Conservation (phyloP, 345 rosid species). For the Pugionium dolabratum region DNA sequence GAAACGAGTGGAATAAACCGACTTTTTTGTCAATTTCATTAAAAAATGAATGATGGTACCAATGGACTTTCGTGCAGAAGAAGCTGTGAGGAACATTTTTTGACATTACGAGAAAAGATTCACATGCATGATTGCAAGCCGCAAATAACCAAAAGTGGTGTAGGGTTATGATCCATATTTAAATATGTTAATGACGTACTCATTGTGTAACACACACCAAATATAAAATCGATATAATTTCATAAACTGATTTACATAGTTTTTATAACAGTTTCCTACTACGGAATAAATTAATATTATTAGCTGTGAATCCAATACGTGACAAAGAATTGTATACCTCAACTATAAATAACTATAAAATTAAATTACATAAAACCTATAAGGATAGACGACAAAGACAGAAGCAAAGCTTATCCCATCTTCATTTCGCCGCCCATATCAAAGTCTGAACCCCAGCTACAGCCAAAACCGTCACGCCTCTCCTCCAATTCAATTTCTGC, state of each 20-base stretch:
- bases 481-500: constrained; percentile 48
- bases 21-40: constrained; percentile 25
- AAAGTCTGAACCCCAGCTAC: constrained; percentile 32
- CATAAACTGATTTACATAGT: neutral
- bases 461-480: constrained; percentile 37
- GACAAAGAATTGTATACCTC: constrained; percentile 40
- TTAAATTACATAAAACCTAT: neutral
- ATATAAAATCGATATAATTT: neutral
- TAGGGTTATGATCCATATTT: constrained; percentile 25
- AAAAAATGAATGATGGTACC: constrained; percentile 39
- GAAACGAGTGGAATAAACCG: constrained; percentile 21
- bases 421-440: constrained; percentile 21
- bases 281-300: constrained; percentile 12
- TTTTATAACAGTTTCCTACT: neutral
- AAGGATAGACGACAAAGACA: constrained; percentile 31
- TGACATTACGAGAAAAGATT: constrained; percentile 36
- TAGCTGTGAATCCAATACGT: constrained; percentile 8
- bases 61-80: constrained; percentile 52
- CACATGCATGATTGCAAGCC: constrained; percentile 48
- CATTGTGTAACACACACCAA: neutral
- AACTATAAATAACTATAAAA: constrained; percentile 31
- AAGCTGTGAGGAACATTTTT: constrained; percentile 45
- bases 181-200: neutral
- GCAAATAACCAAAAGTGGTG: constrained; percentile 36
- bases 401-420: constrained; percentile 31